Evolutionary conservation across 352 stramenopile species (phyloP).

Genomic region (Peronospora destructor): DNA sequence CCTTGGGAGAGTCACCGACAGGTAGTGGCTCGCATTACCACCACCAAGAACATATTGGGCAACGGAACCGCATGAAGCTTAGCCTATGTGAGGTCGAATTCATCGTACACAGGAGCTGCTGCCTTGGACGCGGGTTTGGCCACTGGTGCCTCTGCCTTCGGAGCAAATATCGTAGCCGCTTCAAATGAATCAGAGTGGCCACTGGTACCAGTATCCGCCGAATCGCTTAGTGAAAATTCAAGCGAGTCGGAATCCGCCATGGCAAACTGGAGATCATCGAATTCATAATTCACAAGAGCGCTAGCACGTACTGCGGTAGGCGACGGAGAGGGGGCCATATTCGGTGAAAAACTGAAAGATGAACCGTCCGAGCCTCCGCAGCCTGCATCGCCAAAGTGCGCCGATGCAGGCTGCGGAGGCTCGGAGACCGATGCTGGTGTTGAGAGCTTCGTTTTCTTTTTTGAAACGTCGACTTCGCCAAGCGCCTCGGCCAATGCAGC

Average conservation of each 20-base stretch:
- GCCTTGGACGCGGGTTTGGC: conserved; percentile 13
- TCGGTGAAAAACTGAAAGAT: conserved; percentile 14
- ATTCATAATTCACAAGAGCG: conserved; percentile 47
- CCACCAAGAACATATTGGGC: too few species aligned
- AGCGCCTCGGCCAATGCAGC: conserved; percentile 27
- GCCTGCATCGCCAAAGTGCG: not conserved
- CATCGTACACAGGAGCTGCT: conserved; percentile 39
- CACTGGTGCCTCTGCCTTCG: conserved; percentile 14
- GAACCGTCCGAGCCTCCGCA: conserved; percentile 3
- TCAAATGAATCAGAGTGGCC: conserved; percentile 18
- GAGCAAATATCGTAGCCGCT: conserved; percentile 12
- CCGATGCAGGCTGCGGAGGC: conserved; percentile 3
- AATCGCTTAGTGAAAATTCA: conserved; percentile 30
- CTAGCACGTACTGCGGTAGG: conserved; percentile 18
- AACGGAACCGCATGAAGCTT: too few species aligned
- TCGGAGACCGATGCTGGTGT: not conserved
- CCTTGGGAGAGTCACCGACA: too few species aligned
- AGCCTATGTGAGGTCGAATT: conserved; percentile 69
- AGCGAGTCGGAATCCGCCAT: conserved; percentile 37
- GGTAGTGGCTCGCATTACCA: too few species aligned
- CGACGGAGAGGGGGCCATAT: conserved; percentile 9
- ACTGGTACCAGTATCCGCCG: not conserved
- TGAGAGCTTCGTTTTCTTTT: conserved; percentile 15
- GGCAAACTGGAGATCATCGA: conserved; percentile 59
- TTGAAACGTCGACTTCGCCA: conserved; percentile 23